phyloP scores from a whole-genome alignment of 768 basidiomycete species.

The Suillus plorans region DNA sequence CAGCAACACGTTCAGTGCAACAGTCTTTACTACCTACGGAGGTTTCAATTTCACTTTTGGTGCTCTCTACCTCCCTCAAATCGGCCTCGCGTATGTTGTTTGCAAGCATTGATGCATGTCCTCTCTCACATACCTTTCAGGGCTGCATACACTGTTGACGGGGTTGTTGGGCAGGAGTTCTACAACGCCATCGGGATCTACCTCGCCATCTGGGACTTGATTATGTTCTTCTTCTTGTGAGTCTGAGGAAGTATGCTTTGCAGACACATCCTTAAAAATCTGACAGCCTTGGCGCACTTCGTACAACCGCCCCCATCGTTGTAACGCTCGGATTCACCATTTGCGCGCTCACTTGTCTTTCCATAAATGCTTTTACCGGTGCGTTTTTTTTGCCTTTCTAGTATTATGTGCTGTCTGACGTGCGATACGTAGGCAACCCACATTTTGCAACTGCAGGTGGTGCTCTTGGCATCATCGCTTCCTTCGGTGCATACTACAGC shows the following conservation, averaged over 20 bases:
- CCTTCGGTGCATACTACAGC: slow-evolving; percentile 30
- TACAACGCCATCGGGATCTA: slow-evolving; percentile 27
- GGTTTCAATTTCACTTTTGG: slow-evolving; percentile 30
- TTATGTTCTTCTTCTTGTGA: slow-evolving; percentile 25
- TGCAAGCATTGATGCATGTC: too few species aligned
- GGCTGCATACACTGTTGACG: slow-evolving; percentile 24
- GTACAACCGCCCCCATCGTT: slow-evolving; percentile 23
- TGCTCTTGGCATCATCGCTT: slow-evolving; percentile 23
- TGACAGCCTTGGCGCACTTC: slow-evolving; percentile 25
- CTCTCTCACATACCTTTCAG: slow-evolving; percentile 13
- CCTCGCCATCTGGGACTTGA: slow-evolving; percentile 26
- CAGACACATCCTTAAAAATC: not conserved
- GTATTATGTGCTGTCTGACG: not conserved
- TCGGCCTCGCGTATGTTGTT: slow-evolving; percentile 25
- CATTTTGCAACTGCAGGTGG: slow-evolving; percentile 29
- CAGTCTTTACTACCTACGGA: slow-evolving; percentile 29
- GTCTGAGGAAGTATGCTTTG: not conserved
- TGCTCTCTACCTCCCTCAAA: slow-evolving; percentile 24
- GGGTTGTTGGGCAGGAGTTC: slow-evolving; percentile 24
- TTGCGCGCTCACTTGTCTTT: slow-evolving; percentile 22
- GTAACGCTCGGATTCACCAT: slow-evolving; percentile 22
- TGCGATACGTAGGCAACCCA: slow-evolving; percentile 16
- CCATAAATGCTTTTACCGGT: slow-evolving; percentile 28
- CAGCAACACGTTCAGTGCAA: slow-evolving; percentile 28
- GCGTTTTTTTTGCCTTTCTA: not conserved